Evolutionary conservation across 1,284 basidiomycete species (phyloP).

Genomic region (Leccinum insolens): DNA sequence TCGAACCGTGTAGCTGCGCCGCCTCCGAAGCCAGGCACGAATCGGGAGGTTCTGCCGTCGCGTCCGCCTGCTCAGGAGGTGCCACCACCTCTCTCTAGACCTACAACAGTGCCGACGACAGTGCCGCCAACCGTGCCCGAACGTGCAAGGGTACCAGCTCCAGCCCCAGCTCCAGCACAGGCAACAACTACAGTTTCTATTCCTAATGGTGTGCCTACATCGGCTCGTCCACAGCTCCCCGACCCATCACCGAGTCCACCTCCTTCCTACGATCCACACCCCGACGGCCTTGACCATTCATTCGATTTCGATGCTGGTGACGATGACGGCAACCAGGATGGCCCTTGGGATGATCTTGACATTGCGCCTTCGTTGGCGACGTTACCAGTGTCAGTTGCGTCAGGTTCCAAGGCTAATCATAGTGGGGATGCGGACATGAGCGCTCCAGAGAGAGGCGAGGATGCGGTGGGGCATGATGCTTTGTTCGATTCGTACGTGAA

Average conservation of each 20-base stretch:
- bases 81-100: neutral
- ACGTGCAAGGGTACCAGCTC: neutral
- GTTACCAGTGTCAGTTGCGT: neutral
- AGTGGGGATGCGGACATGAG: neutral
- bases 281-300: conserved; percentile 24
- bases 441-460: conserved; percentile 11
- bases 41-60: neutral
- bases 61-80: conserved; percentile 1
- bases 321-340: neutral
- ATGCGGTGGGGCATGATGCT: conserved; percentile 12
- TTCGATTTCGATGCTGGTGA: conserved; percentile 21
- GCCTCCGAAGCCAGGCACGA: neutral
- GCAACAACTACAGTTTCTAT: neutral
- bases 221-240: conserved; percentile 1
- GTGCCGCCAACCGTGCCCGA: neutral
- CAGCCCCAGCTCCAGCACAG: neutral
- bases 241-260: conserved; percentile 2
- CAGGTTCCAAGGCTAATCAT: neutral
- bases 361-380: conserved; percentile 8
- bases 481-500: conserved; percentile 33
- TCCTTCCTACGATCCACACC: conserved; percentile 9
- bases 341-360: conserved; percentile 14
- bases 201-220: neutral
- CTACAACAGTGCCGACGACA: neutral
- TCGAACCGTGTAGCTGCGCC: neutral